phyloP scores from a whole-genome alignment of 306 rosid genomes.

The Mimosa pudica region DNA sequence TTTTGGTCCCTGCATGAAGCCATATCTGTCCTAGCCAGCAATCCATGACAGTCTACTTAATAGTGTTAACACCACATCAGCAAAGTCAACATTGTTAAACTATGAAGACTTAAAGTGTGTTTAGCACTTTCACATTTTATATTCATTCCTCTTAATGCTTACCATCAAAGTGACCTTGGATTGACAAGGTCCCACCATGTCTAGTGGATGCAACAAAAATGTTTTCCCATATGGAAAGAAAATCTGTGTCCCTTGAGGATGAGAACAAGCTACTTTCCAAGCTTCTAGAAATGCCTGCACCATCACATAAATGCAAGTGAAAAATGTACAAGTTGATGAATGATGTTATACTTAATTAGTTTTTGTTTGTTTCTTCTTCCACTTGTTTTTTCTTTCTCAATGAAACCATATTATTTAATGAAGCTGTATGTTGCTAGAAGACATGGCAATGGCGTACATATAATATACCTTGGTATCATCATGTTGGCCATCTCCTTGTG shows the following conservation, averaged over 20 bases:
- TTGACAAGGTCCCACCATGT: constrained; percentile 78
- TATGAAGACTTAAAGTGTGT: background rate
- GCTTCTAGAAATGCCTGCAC: constrained; percentile 65
- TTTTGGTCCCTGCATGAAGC: too few species aligned
- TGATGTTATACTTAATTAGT: background rate
- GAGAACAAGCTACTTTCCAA: constrained; percentile 79
- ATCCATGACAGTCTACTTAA: too few species aligned
- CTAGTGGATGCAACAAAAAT: constrained; percentile 64
- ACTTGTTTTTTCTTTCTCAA: background rate
- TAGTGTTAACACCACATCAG: too few species aligned
- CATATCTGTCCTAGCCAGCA: too few species aligned
- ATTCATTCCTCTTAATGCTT: constrained; percentile 27
- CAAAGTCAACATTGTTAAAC: background rate
- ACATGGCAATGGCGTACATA: background rate
- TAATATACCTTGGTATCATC: constrained; percentile 66
- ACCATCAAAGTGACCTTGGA: constrained; percentile 73
- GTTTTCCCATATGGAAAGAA: constrained; percentile 56
- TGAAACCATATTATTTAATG: background rate
- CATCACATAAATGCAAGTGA: background rate
- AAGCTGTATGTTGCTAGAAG: background rate
- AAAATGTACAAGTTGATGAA: background rate
- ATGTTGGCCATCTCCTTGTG: constrained; percentile 69
- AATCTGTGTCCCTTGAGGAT: constrained; percentile 38
- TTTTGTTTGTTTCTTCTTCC: background rate
- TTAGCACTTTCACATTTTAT: background rate